Base-by-base conservation (phyloP, 2,329 filamentous ascomycete species). In the Fusarium bulbicola region DNA sequence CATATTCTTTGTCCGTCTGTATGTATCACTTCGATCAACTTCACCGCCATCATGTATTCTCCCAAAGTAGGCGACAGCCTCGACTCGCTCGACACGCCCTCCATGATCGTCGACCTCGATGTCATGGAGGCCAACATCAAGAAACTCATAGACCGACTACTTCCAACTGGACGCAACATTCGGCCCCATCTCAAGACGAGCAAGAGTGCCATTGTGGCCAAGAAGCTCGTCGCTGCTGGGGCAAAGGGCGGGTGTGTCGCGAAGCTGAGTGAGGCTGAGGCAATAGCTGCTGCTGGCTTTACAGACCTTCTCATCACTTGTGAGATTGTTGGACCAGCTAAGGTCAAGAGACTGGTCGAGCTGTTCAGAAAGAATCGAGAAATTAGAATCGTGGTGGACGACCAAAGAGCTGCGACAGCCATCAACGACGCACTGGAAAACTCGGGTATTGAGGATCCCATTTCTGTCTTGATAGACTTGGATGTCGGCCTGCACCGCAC, bases 51-150 rank as follows among this genome's bases (percentile, higher is more conserved):
- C 30, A 68, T 68, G 65, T 70, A 62, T 18, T 43, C 54, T 10
- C 70, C 59, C 18, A 62, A 60, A 24, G 42, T 69, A n/a, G 52
- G 70, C 43, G 59, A 65, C 11, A 54, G 69, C 30, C 30, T 75
- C 26, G 39, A 66, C 10, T 49, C 54, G 26, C 85, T 89, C 47
- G 87, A 89, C 74, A 89, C 87, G 0, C 87, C 87, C 2, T 88
- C 86, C 59, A 88, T 89, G 86, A 83, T 89, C 49, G 86, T 88
- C 50, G 84, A 88, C 58, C 82, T 88, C 15, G 82, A 85, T 63
- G 77, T 86, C 8, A 86, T 88, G 84, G 85, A 88, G 65, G 70
- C 79, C 70, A 88, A 88, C 76, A 85, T 88, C 70, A 68, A 79
- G 16, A 86, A 84, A 39, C 81, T 88, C 16, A 83, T 87, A 77